Percentiles rank a stretch among this genome's conserved stretches.
Conservation (phyloP, 345 rosid species). For the Eucalyptus urophylla region DNA sequence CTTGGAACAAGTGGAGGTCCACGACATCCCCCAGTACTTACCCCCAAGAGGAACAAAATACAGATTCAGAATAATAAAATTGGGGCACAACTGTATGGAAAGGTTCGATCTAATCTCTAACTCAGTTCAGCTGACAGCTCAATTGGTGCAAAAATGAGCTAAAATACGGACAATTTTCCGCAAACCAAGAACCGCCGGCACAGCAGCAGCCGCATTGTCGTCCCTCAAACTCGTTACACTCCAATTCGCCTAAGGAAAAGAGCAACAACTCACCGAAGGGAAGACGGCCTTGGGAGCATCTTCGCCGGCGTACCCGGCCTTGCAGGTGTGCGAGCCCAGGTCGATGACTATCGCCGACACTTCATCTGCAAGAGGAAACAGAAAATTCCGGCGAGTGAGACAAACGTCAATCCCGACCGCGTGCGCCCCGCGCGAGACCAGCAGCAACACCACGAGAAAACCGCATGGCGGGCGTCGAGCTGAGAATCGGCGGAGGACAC, state of each 20-base stretch:
- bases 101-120: background rate
- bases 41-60: background rate
- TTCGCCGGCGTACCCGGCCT: slow-evolving; percentile 99
- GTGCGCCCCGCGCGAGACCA: background rate
- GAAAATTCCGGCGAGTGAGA: background rate
- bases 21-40: background rate
- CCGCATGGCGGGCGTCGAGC: background rate
- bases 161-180: background rate
- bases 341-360: slow-evolving; percentile 98
- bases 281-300: slow-evolving; percentile 99
- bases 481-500: background rate
- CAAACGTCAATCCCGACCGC: background rate
- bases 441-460: background rate
- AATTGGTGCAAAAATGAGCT: background rate
- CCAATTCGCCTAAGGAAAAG: background rate
- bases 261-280: slow-evolving; percentile 65
- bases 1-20: background rate
- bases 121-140: background rate
- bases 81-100: background rate
- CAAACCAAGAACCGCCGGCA: background rate
- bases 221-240: background rate
- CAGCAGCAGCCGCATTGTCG: background rate
- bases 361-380: slow-evolving; percentile 49
- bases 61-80: background rate
- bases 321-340: slow-evolving; percentile 97